A percentile compares a stretch with the other conserved stretches of the same genome.
These are phyloP conservation scores for Agrocybe chaxingu DNA, from an alignment of 768 basidiomycete genomes.

Conservation along the genomic window DNA sequence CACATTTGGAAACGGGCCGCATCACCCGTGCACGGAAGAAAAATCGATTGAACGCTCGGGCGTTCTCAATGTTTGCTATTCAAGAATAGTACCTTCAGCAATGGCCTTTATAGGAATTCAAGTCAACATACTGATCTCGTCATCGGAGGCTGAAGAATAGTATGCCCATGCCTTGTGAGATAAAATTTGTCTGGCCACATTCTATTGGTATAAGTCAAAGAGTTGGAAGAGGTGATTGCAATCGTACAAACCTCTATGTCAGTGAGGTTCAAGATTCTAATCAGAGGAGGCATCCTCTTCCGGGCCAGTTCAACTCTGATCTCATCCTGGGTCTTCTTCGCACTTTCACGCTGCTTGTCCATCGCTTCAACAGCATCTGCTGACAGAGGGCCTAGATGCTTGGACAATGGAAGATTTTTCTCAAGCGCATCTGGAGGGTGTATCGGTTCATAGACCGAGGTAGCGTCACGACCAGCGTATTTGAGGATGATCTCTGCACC, in stretches of 20 bases:
- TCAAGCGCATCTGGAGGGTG: conserved; percentile 83
- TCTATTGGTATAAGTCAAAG: conserved; percentile 32
- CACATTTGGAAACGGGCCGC: conserved; percentile 58
- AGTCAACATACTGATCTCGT: conserved; percentile 65
- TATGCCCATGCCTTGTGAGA: conserved; percentile 77
- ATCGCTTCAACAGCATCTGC: conserved; percentile 37
- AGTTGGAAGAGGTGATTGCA: background rate
- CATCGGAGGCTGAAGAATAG: conserved; percentile 85
- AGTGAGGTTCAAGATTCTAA: conserved; percentile 65
- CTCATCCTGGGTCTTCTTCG: conserved; percentile 64
- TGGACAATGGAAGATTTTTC: conserved; percentile 64
- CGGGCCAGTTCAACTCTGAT: conserved; percentile 62
- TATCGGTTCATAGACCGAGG: conserved; percentile 71
- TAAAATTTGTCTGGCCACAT: conserved; percentile 68
- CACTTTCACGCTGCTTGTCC: conserved; percentile 32
- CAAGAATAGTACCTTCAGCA: conserved; percentile 15
- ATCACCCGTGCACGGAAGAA: conserved; percentile 87
- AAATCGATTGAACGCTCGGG: conserved; percentile 77
- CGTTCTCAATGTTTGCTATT: conserved; percentile 64
- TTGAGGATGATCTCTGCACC: conserved; percentile 79
- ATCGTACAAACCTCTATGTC: conserved; percentile 71
- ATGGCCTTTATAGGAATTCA: background rate
- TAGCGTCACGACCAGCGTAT: conserved; percentile 87
- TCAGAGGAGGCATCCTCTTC: conserved; percentile 59
- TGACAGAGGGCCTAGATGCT: conserved; percentile 69